These are phyloP conservation scores for Neofusicoccum umdonicola DNA, from an alignment of 2,329 filamentous ascomycete species.

Conservation along the genomic window DNA sequence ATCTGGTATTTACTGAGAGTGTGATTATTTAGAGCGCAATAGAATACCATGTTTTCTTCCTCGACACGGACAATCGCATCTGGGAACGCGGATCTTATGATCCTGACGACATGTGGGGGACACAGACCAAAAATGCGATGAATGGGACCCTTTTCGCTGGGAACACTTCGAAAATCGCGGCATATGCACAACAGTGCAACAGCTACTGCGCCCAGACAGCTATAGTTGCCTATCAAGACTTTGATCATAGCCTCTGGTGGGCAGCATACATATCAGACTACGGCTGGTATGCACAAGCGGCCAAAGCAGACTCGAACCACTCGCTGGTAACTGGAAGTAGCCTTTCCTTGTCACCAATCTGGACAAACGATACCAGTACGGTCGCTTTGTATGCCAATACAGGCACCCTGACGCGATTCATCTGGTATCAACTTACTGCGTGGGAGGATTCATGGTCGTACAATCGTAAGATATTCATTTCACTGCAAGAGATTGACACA, in stretches of 20 bases:
- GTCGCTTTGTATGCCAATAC: not conserved
- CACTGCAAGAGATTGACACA: too few species aligned
- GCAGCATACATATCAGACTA: not conserved
- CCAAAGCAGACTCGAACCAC: not conserved
- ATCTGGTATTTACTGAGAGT: not conserved
- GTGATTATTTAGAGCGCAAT: not conserved
- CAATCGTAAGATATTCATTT: not conserved
- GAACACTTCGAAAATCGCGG: not conserved
- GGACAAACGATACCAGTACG: not conserved
- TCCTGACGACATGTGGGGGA: not conserved
- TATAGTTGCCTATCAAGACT: not conserved
- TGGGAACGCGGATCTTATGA: not conserved
- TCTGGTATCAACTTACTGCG: not conserved
- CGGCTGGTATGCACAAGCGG: not conserved
- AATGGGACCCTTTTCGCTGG: not conserved
- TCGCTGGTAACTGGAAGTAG: not conserved
- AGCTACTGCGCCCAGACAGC: not conserved
- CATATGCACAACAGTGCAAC: not conserved
- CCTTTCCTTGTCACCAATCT: not conserved
- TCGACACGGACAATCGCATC: not conserved
- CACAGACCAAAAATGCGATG: not conserved
- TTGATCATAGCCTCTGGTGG: not conserved
- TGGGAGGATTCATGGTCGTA: not conserved
- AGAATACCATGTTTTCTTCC: not conserved
- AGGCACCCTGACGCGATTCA: not conserved